A percentile compares a stretch with the other conserved stretches of the same genome.
Conservation (phyloP, 768 basidiomycete species). For the Phaeotremella skinneri region DNA sequence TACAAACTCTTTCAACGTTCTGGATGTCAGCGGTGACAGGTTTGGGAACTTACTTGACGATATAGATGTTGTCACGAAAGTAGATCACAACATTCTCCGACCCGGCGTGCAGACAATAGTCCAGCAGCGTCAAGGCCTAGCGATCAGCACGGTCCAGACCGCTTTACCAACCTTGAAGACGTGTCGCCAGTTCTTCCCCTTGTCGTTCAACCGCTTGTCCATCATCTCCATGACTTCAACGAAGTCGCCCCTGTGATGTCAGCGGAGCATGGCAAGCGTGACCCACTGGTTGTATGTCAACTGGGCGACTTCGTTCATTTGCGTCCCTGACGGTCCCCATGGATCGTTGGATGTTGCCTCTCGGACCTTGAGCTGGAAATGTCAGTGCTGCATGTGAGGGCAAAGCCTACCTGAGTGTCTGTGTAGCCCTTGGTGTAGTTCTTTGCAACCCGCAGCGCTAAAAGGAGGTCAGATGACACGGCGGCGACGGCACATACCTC, state of each 20-base stretch:
- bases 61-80: constrained; percentile 93
- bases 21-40: constrained; percentile 10
- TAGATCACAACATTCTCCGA: constrained; percentile 98
- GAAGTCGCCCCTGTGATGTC: constrained; percentile 71
- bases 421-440: constrained; percentile 88
- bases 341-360: constrained; percentile 97
- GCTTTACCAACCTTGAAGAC: constrained; percentile 78
- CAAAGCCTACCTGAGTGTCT: constrained; percentile 56
- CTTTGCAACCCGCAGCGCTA: constrained; percentile 81
- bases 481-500: constrained; percentile 30
- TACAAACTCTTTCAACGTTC: constrained; percentile 95
- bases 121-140: constrained; percentile 79
- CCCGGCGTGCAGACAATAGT: constrained; percentile 92
- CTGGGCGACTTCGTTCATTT: constrained; percentile 99
- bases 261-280: not conserved
- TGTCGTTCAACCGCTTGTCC: constrained; percentile 90
- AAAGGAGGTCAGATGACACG: not conserved
- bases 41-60: constrained; percentile 66
- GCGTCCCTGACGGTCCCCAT: constrained; percentile 94
- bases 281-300: constrained; percentile 93
- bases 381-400: not conserved
- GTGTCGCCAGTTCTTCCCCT: constrained; percentile 99
- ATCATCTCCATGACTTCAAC: constrained; percentile 99
- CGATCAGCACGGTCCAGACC: constrained; percentile 33
- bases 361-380: constrained; percentile 84